Percentiles rank a stretch among this genome's conserved stretches.
These are phyloP conservation scores for Tubosaeta sp. DNA, from an alignment of 768 basidiomycete species.

Conservation along the genomic window DNA sequence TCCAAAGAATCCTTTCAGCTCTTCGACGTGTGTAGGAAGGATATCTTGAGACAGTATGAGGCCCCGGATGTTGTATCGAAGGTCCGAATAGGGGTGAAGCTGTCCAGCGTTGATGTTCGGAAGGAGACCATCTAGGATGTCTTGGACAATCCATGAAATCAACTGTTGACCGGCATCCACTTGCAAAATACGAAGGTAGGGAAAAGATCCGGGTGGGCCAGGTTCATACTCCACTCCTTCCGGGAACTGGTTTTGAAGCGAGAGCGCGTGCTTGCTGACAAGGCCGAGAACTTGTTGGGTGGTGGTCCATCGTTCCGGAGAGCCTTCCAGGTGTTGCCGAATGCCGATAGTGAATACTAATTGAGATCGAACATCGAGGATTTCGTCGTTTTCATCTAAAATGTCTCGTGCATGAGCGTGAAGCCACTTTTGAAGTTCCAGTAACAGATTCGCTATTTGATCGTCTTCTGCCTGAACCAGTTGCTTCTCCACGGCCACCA, in stretches of 20 bases:
- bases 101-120: constrained; percentile 4
- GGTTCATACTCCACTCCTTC: constrained; percentile 8
- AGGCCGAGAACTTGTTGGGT: constrained; percentile 30
- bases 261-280: constrained; percentile 8
- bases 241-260: neutral
- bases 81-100: neutral
- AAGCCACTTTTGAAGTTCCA: constrained; percentile 21
- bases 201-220: constrained; percentile 6
- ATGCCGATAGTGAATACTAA: constrained; percentile 43
- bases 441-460: constrained; percentile 14
- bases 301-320: constrained; percentile 41
- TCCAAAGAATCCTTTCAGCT: constrained; percentile 1
- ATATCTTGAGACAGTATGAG: constrained; percentile 16
- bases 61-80: constrained; percentile 5
- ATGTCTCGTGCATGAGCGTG: constrained; percentile 15
- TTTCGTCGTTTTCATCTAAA: constrained; percentile 22
- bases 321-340: constrained; percentile 34
- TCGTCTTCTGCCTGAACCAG: constrained; percentile 13
- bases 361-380: constrained; percentile 40
- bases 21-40: neutral
- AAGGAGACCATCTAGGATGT: constrained; percentile 7
- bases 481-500: constrained; percentile 37
- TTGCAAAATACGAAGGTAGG: constrained; percentile 11
- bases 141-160: constrained; percentile 5
- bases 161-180: constrained; percentile 3